Evolutionary conservation across 129 eudicot species (phyloP).

Genomic region (Saposhnikovia divaricata): DNA sequence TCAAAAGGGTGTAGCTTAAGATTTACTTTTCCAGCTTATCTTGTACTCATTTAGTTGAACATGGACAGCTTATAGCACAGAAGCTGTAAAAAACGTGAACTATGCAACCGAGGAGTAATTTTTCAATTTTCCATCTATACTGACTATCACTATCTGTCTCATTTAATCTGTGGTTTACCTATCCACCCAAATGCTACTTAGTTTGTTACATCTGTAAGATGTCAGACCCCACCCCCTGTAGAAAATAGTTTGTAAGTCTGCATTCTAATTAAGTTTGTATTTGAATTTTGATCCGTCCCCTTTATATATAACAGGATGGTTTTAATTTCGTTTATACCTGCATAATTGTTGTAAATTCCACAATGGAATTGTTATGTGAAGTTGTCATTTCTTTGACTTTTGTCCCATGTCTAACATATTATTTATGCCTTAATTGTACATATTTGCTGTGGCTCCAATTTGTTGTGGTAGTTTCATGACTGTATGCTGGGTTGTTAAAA

Average conservation of each 20-base stretch:
- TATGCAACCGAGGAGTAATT: too few species aligned
- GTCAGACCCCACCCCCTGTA: background rate
- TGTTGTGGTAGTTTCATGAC: background rate
- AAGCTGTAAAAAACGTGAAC: too few species aligned
- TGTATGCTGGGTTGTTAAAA: background rate
- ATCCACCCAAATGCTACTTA: background rate
- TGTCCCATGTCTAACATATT: background rate
- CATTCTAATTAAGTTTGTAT: too few species aligned
- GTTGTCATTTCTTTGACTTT: background rate
- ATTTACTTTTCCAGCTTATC: too few species aligned
- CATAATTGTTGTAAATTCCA: background rate
- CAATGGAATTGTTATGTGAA: background rate
- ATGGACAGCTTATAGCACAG: too few species aligned
- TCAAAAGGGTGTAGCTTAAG: too few species aligned
- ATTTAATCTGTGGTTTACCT: background rate
- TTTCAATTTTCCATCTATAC: too few species aligned
- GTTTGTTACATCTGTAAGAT: background rate
- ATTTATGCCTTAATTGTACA: background rate
- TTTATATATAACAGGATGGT: background rate
- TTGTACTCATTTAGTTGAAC: too few species aligned
- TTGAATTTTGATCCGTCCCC: too few species aligned
- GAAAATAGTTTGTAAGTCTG: too few species aligned
- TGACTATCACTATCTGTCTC: too few species aligned
- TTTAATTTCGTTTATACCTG: background rate
- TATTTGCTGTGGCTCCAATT: background rate